phyloP scores from a whole-genome alignment of 176 grass and related monocot species.

The Thinopyrum elongatum region DNA sequence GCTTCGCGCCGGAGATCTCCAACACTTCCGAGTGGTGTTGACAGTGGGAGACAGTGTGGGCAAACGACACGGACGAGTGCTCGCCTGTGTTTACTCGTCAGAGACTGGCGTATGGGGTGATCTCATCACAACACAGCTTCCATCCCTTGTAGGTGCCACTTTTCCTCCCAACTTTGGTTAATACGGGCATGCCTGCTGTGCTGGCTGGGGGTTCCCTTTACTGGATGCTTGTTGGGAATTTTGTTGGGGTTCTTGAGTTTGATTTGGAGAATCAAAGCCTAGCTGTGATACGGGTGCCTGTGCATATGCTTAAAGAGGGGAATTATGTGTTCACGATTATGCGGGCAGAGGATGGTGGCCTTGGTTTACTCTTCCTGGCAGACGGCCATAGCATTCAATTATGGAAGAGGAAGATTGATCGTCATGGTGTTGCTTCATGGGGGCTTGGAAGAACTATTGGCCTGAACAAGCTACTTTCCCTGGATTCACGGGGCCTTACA shows the following conservation, averaged over 20 bases:
- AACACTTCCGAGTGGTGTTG: not conserved
- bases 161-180: not conserved
- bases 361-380: not conserved
- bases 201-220: not conserved
- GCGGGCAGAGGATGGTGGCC: not conserved
- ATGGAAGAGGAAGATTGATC: not conserved
- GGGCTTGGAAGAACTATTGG: not conserved
- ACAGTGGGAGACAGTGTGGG: not conserved
- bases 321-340: not conserved
- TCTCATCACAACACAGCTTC: not conserved
- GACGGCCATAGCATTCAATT: not conserved
- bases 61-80: not conserved
- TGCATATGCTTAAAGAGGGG: not conserved
- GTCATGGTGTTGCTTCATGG: not conserved
- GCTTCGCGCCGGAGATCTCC: not conserved
- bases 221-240: not conserved
- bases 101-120: not conserved
- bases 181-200: not conserved
- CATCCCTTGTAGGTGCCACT: not conserved
- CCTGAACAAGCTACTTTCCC: not conserved
- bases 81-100: not conserved
- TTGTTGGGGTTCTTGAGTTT: not conserved
- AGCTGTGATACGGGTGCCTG: not conserved
- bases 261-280: not conserved
- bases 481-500: not conserved